These are phyloP conservation scores for Monocercomonoides exilis DNA, from an alignment of 78 protist species.

Conservation along the genomic window DNA sequence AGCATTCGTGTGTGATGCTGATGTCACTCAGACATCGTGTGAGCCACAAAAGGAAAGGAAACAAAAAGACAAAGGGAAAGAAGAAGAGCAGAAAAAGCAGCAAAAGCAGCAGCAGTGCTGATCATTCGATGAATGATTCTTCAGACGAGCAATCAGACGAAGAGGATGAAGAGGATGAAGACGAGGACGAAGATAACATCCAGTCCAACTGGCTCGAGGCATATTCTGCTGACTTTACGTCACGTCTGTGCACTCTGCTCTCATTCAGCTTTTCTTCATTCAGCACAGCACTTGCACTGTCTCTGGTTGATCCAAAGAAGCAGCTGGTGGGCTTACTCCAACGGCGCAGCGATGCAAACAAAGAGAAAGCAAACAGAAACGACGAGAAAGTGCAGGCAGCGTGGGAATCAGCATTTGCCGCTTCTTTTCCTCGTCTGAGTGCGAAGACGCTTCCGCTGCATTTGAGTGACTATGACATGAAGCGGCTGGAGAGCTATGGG, in stretches of 20 bases:
- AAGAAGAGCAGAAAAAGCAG: no score
- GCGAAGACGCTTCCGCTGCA: constrained; percentile 20
- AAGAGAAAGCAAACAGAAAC: no score
- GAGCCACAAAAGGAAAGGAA: not conserved
- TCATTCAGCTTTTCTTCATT: not conserved
- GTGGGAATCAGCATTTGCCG: not conserved
- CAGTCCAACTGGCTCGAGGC: not conserved
- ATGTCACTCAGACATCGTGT: not conserved
- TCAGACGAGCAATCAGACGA: no score
- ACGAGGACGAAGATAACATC: not conserved
- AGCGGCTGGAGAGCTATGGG: constrained; percentile 38
- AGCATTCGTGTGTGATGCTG: constrained; percentile 87
- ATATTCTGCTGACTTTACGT: not conserved
- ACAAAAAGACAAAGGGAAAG: no score
- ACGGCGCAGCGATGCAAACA: no score
- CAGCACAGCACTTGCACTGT: not conserved
- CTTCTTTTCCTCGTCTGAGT: not conserved
- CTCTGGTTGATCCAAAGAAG: not conserved
- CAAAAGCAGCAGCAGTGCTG: no score
- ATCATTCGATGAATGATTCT: no score
- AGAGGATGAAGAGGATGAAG: no score
- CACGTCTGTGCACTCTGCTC: not conserved
- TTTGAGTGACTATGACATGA: constrained; percentile 64
- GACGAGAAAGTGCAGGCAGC: not conserved
- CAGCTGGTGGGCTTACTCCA: not conserved